A percentile compares a stretch with the other conserved stretches of the same genome.
These are phyloP conservation scores for Talaromyces proteolyticus DNA, from an alignment of 495 filamentous ascomycete species.

Conservation along the genomic window DNA sequence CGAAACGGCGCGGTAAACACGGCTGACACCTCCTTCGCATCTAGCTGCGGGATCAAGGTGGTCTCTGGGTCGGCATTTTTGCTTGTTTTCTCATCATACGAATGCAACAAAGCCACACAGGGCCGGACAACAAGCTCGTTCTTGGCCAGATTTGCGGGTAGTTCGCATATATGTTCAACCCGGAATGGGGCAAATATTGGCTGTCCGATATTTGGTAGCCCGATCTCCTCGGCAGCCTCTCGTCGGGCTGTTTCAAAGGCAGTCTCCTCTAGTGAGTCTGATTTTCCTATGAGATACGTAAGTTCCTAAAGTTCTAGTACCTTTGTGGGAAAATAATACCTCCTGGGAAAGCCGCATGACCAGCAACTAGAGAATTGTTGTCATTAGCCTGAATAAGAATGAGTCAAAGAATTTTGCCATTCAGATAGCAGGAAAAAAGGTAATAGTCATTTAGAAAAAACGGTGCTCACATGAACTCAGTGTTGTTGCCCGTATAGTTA, in stretches of 20 bases:
- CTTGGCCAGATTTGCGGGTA: conserved; percentile 72
- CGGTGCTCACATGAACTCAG: conserved; percentile 51
- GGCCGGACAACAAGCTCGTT: conserved; percentile 80
- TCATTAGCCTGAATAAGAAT: too few species aligned
- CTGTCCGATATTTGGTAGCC: conserved; percentile 60
- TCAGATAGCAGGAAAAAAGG: background rate
- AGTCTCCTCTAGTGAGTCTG: conserved; percentile 41
- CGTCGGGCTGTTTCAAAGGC: conserved; percentile 73
- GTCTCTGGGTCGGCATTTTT: conserved; percentile 53
- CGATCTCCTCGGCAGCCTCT: conserved; percentile 89
- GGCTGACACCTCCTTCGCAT: conserved; percentile 83
- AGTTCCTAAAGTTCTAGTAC: background rate
- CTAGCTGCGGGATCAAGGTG: conserved; percentile 67
- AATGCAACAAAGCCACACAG: conserved; percentile 76
- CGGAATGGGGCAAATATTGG: conserved; percentile 63
- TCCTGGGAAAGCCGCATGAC: conserved; percentile 84
- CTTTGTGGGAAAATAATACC: conserved; percentile 48
- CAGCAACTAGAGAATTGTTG: conserved; percentile 38
- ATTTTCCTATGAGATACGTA: conserved; percentile 32
- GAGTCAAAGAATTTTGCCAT: background rate
- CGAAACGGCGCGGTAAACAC: conserved; percentile 82
- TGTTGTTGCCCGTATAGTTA: conserved; percentile 78
- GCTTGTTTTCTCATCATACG: conserved; percentile 35
- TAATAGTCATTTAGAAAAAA: background rate
- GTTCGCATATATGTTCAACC: conserved; percentile 78